Evolutionary conservation across 805 yeast species (phyloP).

Genomic region (Yamadazyma insecticola): DNA sequence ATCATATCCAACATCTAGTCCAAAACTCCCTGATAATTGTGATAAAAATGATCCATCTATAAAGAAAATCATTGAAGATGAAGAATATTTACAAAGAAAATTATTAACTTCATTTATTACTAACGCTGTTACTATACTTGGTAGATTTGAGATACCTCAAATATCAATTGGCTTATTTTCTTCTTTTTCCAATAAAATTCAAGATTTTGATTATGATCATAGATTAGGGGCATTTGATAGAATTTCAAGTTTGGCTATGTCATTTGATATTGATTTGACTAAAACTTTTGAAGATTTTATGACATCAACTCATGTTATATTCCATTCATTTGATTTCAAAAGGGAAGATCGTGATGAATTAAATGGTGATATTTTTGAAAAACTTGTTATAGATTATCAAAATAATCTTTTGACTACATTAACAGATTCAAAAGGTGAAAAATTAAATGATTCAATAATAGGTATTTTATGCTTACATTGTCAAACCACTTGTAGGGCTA

Average conservation of each 20-base stretch:
- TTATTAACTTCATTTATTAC: constrained; percentile 62
- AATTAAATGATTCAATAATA: constrained; percentile 19
- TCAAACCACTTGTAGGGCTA: constrained; percentile 15
- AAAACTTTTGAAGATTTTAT: constrained; percentile 32
- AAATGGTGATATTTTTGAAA: constrained; percentile 36
- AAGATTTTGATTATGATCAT: constrained; percentile 2
- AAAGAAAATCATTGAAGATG: constrained; percentile 44
- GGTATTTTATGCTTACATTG: constrained; percentile 20
- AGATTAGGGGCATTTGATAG: constrained; percentile 17
- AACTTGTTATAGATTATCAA: constrained; percentile 40
- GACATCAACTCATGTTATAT: constrained; percentile 37
- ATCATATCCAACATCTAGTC: constrained; percentile 38
- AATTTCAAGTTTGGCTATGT: constrained; percentile 41
- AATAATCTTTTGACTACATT: constrained; percentile 22
- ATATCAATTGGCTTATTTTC: constrained; percentile 6
- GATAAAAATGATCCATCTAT: constrained; percentile 36
- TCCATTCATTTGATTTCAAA: constrained; percentile 24
- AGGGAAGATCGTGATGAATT: constrained; percentile 17
- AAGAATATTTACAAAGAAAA: constrained; percentile 58
- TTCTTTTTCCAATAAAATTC: constrained; percentile 16
- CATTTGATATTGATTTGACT: constrained; percentile 64
- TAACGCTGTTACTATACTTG: constrained; percentile 40
- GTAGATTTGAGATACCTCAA: constrained; percentile 8
- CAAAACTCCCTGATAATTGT: constrained; percentile 40
- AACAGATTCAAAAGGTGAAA: constrained; percentile 20